Conservation (phyloP, 148 eudicot genomes). For the Camellia sinensis region DNA sequence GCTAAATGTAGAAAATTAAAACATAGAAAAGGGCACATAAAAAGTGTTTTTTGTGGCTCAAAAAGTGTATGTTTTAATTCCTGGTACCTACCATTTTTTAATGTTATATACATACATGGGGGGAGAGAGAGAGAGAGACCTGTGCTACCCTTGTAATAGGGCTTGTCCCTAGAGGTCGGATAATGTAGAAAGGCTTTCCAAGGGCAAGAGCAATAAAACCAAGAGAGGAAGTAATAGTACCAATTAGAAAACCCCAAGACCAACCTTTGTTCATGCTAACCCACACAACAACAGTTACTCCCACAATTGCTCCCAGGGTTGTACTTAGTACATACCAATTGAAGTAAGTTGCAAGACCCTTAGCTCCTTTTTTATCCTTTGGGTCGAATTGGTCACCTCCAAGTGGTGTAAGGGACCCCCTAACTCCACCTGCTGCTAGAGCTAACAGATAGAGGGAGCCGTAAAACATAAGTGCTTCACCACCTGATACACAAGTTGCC, state of each 20-base stretch:
- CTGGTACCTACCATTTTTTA: no score
- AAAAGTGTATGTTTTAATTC: no score
- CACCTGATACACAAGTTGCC: constrained; percentile 35
- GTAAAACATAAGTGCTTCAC: constrained; percentile 35
- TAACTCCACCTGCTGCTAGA: constrained; percentile 42
- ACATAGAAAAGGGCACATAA: no score
- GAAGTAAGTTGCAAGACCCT: constrained; percentile 41
- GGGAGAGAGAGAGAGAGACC: constrained; percentile 21
- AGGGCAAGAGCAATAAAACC: constrained; percentile 26
- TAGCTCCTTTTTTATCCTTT: constrained; percentile 37
- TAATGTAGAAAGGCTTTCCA: constrained; percentile 39
- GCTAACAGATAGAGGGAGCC: constrained; percentile 37
- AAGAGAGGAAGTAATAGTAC: constrained; percentile 13
- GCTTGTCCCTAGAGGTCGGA: constrained; percentile 33
- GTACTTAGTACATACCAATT: constrained; percentile 40
- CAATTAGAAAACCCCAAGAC: constrained; percentile 44
- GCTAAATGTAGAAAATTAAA: no score
- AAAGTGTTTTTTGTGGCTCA: no score
- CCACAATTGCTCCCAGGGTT: constrained; percentile 29
- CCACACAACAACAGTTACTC: constrained; percentile 43
- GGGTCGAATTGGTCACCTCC: constrained; percentile 50
- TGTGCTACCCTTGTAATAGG: constrained; percentile 33
- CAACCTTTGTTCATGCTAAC: constrained; percentile 36
- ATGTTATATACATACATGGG: no score
- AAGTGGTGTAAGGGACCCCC: constrained; percentile 42